Base-by-base conservation (phyloP, 306 rosid genomes). In the Bauhinia variegata region DNA sequence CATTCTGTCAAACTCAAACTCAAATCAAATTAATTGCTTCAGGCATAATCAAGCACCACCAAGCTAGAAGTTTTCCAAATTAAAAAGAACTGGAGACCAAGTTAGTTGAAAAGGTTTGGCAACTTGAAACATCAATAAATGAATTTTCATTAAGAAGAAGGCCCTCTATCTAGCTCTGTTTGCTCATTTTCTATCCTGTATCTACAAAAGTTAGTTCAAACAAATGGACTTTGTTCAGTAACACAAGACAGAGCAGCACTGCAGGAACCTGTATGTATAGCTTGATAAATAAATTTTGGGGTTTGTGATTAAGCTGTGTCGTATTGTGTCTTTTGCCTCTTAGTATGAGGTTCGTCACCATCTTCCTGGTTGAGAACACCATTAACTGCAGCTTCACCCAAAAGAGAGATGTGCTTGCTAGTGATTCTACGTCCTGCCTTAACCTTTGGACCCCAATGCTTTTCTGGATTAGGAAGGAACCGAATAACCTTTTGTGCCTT, bases 401-500 rank as follows among this genome's bases (percentile, higher is more conserved):
- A 65, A 14, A 93, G 96, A 46, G 96, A 93, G 64, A 93, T 63
- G 72, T 89, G 96, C 43, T 88, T 89, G 88, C 91, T 88, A 16
- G 98, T 89, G 73, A 93, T 83, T 74, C 60, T 71, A 43, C 97
- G 98, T 48, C 98, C 98, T 4, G 97, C 98, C 80, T 97, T 84
- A 36, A 93, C 88, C 78, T 93, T 88, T 3, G 98, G 97, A 41
- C 98, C 98, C 97, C 98, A 93, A 44, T 93, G 97, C 72, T 87
- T 88, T 63, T 93, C 98, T 0, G 98, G 97, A 76, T 93, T 93
- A 28, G 98, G 96, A 67, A 93, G 97, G 83, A 89, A 93, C 63
- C 97, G 83, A 0, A 91, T 88, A 51, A 89, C 86, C 70, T 89
- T 89, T 88, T 93, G 98, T 28, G 98, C 95, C 85, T 88, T 90